phyloP scores from a whole-genome alignment of 83 land plant species.

The Picea mariana region DNA sequence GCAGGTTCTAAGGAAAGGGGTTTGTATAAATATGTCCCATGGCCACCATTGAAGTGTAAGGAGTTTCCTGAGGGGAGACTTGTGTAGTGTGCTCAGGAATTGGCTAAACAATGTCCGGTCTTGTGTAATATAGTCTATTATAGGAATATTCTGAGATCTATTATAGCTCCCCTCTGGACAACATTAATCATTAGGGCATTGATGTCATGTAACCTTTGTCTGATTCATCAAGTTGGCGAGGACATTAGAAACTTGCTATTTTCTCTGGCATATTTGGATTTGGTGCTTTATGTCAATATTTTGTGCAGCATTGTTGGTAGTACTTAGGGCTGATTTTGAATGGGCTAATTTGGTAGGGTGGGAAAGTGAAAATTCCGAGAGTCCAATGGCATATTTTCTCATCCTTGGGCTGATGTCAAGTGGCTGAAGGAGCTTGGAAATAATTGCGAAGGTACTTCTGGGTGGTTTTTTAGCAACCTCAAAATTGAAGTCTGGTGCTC shows the following conservation, averaged over 20 bases:
- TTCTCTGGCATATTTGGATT: constrained; percentile 6
- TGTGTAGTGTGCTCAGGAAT: constrained; percentile 3
- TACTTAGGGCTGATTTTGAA: constrained; percentile 4
- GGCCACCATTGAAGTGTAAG: not conserved
- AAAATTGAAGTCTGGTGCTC: constrained; percentile 1
- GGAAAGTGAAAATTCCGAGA: not conserved
- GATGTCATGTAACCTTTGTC: not conserved
- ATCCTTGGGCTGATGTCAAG: not conserved
- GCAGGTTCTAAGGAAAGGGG: constrained; percentile 1
- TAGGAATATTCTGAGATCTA: not conserved
- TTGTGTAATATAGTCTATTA: not conserved
- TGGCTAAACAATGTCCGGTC: not conserved
- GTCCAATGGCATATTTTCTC: not conserved
- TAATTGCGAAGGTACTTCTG: not conserved
- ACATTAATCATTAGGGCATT: not conserved
- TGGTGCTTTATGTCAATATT: not conserved
- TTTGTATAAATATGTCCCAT: not conserved
- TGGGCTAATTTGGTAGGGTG: constrained; percentile 10
- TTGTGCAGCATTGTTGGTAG: not conserved
- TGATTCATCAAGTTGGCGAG: not conserved
- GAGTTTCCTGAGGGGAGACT: not conserved
- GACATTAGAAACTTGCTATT: not conserved
- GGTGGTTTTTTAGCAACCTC: not conserved
- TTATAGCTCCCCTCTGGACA: not conserved
- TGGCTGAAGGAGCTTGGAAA: constrained; percentile 2